Evolutionary conservation across 768 basidiomycete genomes (phyloP).

Genomic region (Tubosaeta brunneosetosa): DNA sequence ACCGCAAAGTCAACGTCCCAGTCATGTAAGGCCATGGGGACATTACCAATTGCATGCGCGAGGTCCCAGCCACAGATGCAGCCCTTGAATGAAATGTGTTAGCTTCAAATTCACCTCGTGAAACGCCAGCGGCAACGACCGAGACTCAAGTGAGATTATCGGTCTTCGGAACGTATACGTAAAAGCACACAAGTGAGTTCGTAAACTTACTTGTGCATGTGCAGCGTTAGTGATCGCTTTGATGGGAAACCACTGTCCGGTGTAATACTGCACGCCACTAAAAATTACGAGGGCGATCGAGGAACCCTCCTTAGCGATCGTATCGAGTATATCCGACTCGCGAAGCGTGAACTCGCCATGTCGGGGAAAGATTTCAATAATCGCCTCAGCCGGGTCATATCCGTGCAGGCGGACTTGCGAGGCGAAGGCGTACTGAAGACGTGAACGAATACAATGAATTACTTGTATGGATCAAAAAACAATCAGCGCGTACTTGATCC

Average conservation of each 20-base stretch:
- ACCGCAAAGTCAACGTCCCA: constrained; percentile 98
- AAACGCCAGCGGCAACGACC: constrained; percentile 8
- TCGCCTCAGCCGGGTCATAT: constrained; percentile 62
- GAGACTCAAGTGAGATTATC: constrained; percentile 5
- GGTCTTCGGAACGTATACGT: constrained; percentile 20
- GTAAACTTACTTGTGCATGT: constrained; percentile 64
- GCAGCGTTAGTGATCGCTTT: constrained; percentile 76
- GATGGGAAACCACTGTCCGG: constrained; percentile 93
- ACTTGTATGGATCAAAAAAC: constrained; percentile 6
- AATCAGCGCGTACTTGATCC: constrained; percentile 66
- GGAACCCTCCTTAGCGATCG: constrained; percentile 66
- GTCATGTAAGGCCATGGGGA: constrained; percentile 81
- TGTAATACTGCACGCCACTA: constrained; percentile 95
- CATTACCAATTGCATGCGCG: constrained; percentile 93
- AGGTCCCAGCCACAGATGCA: constrained; percentile 96
- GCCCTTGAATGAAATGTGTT: constrained; percentile 49
- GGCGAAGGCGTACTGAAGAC: constrained; percentile 82
- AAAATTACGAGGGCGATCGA: constrained; percentile 89
- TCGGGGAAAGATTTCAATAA: constrained; percentile 78
- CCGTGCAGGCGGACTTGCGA: constrained; percentile 87
- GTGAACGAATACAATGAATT: constrained; percentile 9
- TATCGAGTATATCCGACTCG: constrained; percentile 81
- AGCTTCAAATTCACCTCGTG: constrained; percentile 8
- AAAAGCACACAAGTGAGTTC: constrained; percentile 17
- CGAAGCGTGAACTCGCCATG: constrained; percentile 80